Evolutionary conservation across 192 early-diverging fungal genomes (phyloP).

Genomic region (Chytriomyces confervae): DNA sequence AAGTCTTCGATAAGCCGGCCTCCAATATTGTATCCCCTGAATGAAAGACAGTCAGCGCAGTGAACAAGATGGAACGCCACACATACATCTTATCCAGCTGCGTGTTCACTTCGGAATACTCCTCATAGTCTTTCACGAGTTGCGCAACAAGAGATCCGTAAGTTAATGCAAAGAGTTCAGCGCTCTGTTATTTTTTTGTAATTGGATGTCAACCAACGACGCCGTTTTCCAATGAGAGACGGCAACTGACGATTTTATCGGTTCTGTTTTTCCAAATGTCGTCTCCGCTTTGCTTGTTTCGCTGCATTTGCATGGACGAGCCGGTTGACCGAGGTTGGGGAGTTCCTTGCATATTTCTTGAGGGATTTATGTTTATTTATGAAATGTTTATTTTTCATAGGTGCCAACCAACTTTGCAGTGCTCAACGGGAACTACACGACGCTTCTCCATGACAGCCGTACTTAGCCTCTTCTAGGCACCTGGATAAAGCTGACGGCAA

Average conservation of each 20-base stretch:
- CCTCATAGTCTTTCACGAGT: slow-evolving; percentile 90
- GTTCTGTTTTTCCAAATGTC: slow-evolving; percentile 94
- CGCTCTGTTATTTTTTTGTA: slow-evolving; percentile 58
- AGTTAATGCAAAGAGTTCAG: slow-evolving; percentile 96
- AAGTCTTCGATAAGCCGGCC: slow-evolving; percentile 95
- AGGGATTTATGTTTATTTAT: too few relatives aligned
- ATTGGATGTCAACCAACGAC: not conserved
- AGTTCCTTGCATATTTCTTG: slow-evolving; percentile 24
- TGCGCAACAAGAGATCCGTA: slow-evolving; percentile 97
- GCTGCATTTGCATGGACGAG: slow-evolving; percentile 13
- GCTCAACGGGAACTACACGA: too few relatives aligned
- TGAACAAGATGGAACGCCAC: not conserved
- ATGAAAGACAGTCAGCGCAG: slow-evolving; percentile 7
- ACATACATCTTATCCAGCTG: slow-evolving; percentile 96
- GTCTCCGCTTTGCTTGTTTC: slow-evolving; percentile 65
- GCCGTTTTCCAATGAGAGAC: not conserved
- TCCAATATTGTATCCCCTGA: slow-evolving; percentile 97
- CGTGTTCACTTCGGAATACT: slow-evolving; percentile 90
- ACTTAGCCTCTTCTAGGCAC: too few relatives aligned
- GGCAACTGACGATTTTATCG: slow-evolving; percentile 86
- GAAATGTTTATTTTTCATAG: too few relatives aligned
- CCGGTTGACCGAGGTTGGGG: not conserved
- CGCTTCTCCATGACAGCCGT: too few relatives aligned
- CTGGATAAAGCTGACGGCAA: too few relatives aligned
- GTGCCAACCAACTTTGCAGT: too few relatives aligned